Evolutionary conservation across 495 filamentous ascomycete species (phyloP).

Genomic region (Rusavskia elegans): DNA sequence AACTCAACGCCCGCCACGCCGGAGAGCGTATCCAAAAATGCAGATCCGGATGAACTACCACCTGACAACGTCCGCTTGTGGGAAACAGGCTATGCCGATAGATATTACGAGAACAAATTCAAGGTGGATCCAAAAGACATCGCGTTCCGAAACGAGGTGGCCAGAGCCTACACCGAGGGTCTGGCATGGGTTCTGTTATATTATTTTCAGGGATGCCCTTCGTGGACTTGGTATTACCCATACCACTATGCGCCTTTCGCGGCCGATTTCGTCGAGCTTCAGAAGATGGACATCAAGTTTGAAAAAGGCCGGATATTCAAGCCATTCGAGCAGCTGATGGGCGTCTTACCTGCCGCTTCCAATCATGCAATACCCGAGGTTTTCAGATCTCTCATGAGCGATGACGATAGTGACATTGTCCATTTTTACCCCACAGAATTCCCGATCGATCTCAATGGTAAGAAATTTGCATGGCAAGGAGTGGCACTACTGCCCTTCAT

Average conservation of each 20-base stretch:
- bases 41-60: conserved; percentile 41
- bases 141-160: conserved; percentile 83
- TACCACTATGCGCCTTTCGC: conserved; percentile 98
- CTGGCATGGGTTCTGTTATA: conserved; percentile 96
- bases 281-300: conserved; percentile 63
- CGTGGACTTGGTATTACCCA: conserved; percentile 98
- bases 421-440: conserved; percentile 98
- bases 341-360: conserved; percentile 82
- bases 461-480: conserved; percentile 97
- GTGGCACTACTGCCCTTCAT: conserved; percentile 91
- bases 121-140: conserved; percentile 64
- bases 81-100: conserved; percentile 87
- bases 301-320: conserved; percentile 74
- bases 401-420: conserved; percentile 75
- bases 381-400: conserved; percentile 78
- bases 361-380: conserved; percentile 77
- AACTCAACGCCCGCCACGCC: conserved; percentile 43
- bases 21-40: conserved; percentile 22
- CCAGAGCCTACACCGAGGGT: conserved; percentile 84
- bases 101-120: conserved; percentile 98
- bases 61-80: conserved; percentile 78
- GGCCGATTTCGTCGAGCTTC: conserved; percentile 79
- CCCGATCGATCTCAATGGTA: conserved; percentile 83
- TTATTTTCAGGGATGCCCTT: conserved; percentile 95
- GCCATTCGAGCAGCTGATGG: conserved; percentile 98